Percentiles rank a stretch among this genome's conserved stretches.
These are phyloP conservation scores for Spiraea crenata DNA, from an alignment of 331 rosid genomes.

Conservation along the genomic window DNA sequence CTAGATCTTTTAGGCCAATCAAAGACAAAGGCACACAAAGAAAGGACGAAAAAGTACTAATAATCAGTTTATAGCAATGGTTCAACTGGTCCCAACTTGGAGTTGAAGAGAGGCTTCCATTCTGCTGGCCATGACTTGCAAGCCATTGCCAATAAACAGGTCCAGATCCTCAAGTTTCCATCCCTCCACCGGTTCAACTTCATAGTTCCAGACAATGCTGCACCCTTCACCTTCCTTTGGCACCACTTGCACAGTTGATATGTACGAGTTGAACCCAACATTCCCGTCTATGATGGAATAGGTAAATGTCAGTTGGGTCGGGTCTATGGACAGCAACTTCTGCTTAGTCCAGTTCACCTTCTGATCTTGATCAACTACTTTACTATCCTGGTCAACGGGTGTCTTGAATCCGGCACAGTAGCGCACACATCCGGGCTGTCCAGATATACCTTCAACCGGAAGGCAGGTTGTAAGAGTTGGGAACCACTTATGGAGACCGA, in stretches of 20 bases:
- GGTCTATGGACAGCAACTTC: constrained; percentile 48
- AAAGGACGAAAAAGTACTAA: too few relatives aligned
- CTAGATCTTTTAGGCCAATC: too few relatives aligned
- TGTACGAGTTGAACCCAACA: constrained; percentile 49
- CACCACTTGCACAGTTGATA: constrained; percentile 29
- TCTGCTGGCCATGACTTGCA: constrained; percentile 53
- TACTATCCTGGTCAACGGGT: constrained; percentile 20
- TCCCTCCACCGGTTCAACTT: constrained; percentile 55
- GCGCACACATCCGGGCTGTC: constrained; percentile 51
- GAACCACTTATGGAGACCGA: constrained; percentile 58
- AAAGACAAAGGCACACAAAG: too few relatives aligned
- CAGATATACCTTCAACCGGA: constrained; percentile 44
- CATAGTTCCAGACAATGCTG: constrained; percentile 50
- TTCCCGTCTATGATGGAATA: constrained; percentile 50
- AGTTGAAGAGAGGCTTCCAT: constrained; percentile 40
- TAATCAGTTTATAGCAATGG: background rate
- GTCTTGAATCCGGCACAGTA: constrained; percentile 66
- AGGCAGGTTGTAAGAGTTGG: constrained; percentile 48
- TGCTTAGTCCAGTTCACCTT: constrained; percentile 57
- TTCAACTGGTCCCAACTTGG: background rate
- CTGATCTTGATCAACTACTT: background rate
- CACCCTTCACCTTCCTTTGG: constrained; percentile 29
- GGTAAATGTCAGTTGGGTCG: constrained; percentile 11
- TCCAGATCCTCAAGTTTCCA: constrained; percentile 48
- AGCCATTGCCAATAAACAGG: constrained; percentile 32